phyloP scores from a whole-genome alignment of 352 stramenopile genomes.

The Phytophthora constricta region DNA sequence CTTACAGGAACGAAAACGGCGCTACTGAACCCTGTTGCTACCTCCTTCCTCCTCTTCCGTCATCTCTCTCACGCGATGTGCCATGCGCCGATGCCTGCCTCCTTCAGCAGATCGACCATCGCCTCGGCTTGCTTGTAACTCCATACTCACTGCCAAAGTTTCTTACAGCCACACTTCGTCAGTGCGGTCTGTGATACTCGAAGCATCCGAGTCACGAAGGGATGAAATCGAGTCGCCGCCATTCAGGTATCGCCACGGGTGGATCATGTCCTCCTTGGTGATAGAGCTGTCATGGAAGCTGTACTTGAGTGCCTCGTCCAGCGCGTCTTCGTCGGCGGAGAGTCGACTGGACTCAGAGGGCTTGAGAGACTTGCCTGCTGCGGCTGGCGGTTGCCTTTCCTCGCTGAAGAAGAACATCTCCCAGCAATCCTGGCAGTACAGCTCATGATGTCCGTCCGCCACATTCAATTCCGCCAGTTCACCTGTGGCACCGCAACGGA shows the following conservation, averaged over 20 bases:
- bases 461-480: constrained; percentile 66
- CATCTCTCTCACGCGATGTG: not conserved
- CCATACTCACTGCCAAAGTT: not conserved
- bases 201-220: constrained; percentile 66
- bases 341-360: constrained; percentile 28
- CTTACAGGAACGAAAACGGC: constrained; percentile 17
- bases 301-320: constrained; percentile 71
- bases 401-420: constrained; percentile 79
- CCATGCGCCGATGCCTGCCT: not conserved
- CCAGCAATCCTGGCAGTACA: constrained; percentile 82
- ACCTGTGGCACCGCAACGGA: constrained; percentile 58
- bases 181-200: constrained; percentile 46
- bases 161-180: constrained; percentile 67
- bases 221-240: constrained; percentile 52
- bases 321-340: constrained; percentile 38
- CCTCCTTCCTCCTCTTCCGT: constrained; percentile 15
- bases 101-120: not conserved
- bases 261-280: constrained; percentile 59
- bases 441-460: constrained; percentile 45
- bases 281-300: constrained; percentile 78
- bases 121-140: not conserved
- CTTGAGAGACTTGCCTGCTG: constrained; percentile 32
- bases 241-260: constrained; percentile 61
- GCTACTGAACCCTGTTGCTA: constrained; percentile 31
- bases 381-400: constrained; percentile 28